These are phyloP conservation scores for Fusarium keratoplasticum DNA, from an alignment of 2,329 filamentous ascomycete genomes.

Conservation along the genomic window DNA sequence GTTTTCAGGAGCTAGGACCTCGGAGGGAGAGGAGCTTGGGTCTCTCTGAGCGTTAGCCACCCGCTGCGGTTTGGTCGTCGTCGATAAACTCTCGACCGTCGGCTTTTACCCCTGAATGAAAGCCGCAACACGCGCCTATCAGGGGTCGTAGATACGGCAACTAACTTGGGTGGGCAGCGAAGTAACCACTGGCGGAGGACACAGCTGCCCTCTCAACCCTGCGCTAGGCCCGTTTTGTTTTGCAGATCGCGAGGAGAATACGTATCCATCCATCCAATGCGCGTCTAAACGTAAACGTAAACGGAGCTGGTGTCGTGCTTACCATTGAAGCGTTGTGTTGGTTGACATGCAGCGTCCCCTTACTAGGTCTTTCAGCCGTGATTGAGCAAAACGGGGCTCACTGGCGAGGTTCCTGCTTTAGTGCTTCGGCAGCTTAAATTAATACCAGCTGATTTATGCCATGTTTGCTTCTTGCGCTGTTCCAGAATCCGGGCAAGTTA, in stretches of 20 bases:
- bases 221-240: not conserved
- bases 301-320: not conserved
- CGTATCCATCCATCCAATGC: not conserved
- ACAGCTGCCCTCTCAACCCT: not conserved
- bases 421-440: conserved; percentile 1
- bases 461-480: conserved; percentile 18
- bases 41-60: not conserved
- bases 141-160: conserved; percentile 27
- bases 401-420: not conserved
- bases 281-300: conserved; percentile 2
- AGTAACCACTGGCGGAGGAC: conserved; percentile 15
- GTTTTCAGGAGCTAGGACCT: conserved; percentile 15
- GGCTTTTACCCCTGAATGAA: conserved; percentile 35
- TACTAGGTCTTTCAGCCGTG: not conserved
- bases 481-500: not conserved
- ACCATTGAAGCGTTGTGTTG: conserved; percentile 3
- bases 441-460: not conserved
- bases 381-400: not conserved
- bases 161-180: conserved; percentile 4
- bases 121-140: conserved; percentile 30
- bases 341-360: conserved; percentile 7
- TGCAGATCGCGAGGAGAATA: not conserved
- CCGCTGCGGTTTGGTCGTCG: conserved; percentile 4
- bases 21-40: not conserved
- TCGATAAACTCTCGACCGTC: conserved; percentile 7